These are phyloP conservation scores for Aspergillus quadricinctus DNA, from an alignment of 2,329 filamentous ascomycete genomes.

Conservation along the genomic window DNA sequence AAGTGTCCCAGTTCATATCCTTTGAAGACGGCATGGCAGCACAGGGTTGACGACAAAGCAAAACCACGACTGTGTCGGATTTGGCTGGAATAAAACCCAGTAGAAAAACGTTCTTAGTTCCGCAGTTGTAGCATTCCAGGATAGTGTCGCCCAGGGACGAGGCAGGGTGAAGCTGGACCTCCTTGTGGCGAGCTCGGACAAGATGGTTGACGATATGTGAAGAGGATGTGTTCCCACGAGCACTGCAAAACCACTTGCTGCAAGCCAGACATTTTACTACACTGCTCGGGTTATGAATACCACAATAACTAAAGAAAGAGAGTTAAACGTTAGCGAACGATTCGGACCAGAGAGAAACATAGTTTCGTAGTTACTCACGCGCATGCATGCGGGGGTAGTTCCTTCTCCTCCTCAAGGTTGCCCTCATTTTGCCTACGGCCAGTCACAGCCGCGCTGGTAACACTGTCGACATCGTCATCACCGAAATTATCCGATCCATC, in stretches of 20 bases:
- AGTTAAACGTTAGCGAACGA: conserved; percentile 7
- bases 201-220: conserved; percentile 98
- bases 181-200: conserved; percentile 94
- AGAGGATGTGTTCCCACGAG: conserved; percentile 90
- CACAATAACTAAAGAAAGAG: conserved; percentile 68
- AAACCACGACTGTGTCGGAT: conserved; percentile 94
- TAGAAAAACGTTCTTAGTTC: conserved; percentile 97
- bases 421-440: conserved; percentile 60
- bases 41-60: conserved; percentile 94
- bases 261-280: conserved; percentile 96
- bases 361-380: conserved; percentile 59
- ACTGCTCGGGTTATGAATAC: conserved; percentile 90
- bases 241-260: conserved; percentile 99
- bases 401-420: conserved; percentile 73
- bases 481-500: conserved; percentile 80
- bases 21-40: conserved; percentile 92
- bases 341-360: conserved; percentile 16
- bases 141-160: conserved; percentile 93
- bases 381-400: conserved; percentile 91
- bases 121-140: conserved; percentile 98
- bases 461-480: conserved; percentile 71
- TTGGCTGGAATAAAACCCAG: conserved; percentile 98
- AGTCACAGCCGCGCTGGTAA: conserved; percentile 77
- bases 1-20: conserved; percentile 99
- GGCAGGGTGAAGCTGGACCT: conserved; percentile 91